phyloP scores from a whole-genome alignment of 2,329 filamentous ascomycete species.

The Fusarium tjaetaba region DNA sequence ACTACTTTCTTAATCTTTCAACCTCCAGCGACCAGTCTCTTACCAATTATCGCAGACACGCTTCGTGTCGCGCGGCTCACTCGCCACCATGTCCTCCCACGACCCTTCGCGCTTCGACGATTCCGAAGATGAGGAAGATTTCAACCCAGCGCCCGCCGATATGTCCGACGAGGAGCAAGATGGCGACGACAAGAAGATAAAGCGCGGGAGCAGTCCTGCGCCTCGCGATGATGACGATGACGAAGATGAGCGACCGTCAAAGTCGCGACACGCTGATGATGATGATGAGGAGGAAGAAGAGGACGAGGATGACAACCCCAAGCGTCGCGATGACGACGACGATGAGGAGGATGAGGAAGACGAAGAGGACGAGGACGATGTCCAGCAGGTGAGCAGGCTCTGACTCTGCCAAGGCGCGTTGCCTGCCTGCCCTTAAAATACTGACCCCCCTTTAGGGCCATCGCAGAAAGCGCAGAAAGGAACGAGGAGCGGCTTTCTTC shows the following conservation, averaged over 20 bases:
- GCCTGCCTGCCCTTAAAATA: neutral
- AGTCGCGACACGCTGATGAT: conserved; percentile 50
- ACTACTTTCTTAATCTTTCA: conserved; percentile 11
- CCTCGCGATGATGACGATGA: conserved; percentile 49
- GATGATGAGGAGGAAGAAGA: conserved; percentile 52
- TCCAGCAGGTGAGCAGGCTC: conserved; percentile 65
- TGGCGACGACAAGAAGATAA: conserved; percentile 50
- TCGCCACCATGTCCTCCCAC: conserved; percentile 56
- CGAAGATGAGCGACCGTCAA: conserved; percentile 49
- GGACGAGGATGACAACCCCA: conserved; percentile 48
- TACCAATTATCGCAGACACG: conserved; percentile 20
- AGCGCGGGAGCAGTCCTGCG: conserved; percentile 56
- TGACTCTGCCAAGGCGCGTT: neutral
- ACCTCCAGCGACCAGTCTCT: neutral
- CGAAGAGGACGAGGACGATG: conserved; percentile 69
- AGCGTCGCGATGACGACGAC: conserved; percentile 52
- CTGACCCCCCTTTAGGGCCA: conserved; percentile 59
- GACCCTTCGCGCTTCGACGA: conserved; percentile 64
- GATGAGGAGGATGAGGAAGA: conserved; percentile 69
- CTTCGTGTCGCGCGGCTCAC: conserved; percentile 33
- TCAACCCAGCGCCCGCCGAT: conserved; percentile 83
- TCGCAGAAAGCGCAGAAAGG: conserved; percentile 83
- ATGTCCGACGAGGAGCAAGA: conserved; percentile 69
- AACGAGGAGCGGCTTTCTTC: conserved; percentile 85
- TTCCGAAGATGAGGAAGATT: conserved; percentile 84